Base-by-base conservation (phyloP, 179 eudicot genomes). In the Heliamphora pulchella region DNA sequence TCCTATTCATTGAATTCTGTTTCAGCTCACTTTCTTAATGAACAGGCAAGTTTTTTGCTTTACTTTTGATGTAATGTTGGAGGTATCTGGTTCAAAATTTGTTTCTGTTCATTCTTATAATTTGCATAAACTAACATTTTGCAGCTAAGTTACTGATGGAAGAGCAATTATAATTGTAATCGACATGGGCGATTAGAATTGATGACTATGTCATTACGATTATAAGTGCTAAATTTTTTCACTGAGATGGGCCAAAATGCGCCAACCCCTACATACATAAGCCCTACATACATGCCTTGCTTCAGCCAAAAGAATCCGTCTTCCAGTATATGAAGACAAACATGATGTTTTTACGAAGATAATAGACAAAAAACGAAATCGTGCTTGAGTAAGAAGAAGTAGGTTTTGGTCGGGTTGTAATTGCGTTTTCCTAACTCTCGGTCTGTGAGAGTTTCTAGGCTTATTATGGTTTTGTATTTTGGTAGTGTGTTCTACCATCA, bases 1-100 rank as follows among this genome's bases (percentile, higher is more conserved):
- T 96, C 99, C 20, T 96, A 96, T 82, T 96, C 99, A 2, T 85
- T 96, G 65, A 96, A 96, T 89, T 92, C 99, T 81, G 99, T 96
- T 70, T 96, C 99, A 84, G 93, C 99, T 55, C 98, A 94, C 87
- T 96, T 96, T 82, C 97, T 96, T 69, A 95, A 93, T 62, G 99
- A 96, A 91, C 99, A 96, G 97, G 99, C 89, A 83, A 86, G 73
- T 67, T 46, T 78, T 31, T 43, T 69, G 20, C 57, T 22, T 79
- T 67, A 66, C 65, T 68, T 62, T 58, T 71, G 58, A 10, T 15
- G 46, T 8, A 5, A 43, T 64, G 10, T 47, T 2, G 8, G 43
- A 22, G 20, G 41, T 61, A 11, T 65, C 69, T 17, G 2, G 46
- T 53, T 51, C 55, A 14, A 54, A 43, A 4, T 8, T 68, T 66